Base-by-base conservation (phyloP, 148 eudicot species). In the Camellia japonica region DNA sequence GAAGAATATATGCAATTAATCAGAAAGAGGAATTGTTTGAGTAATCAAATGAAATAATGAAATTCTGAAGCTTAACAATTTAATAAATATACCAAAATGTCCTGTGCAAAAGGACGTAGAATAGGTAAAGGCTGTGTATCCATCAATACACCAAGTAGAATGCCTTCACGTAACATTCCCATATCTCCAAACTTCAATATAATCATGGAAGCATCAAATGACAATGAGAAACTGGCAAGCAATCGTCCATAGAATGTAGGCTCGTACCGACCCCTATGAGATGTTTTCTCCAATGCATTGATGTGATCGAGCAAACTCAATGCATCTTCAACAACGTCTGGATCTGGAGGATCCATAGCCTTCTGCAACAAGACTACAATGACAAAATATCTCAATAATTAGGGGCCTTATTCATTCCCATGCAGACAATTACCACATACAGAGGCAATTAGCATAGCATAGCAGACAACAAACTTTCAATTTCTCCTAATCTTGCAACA, bases 101-200 rank as follows among this genome's bases (percentile, higher is more conserved):
- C 97, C 83, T 87, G 84, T 13, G 97, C 98, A 74, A 95, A 95
- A 75, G 97, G 98, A 44, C 92, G 97, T 60, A 92, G 78, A 80
- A 95, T 93, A 54, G 98, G 97, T 38, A 82, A 87, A 79, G 98
- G 97, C 75, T 90, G 97, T 49, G 85, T 86, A 81, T 95, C 98
- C 98, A 95, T 91, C 83, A 93, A 73, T 63, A 90, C 82, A 81
- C 98, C 98, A 77, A 95, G 89, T 61, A 95, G 66, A 84, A 95
- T 93, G 72, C 98, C 98, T 87, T 95, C 98, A 56, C 90, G 92
- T 64, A 93, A 84, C 93, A 90, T 85, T 81, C 98, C 98, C 73
- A 86, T 77, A 23, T 77, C 84, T 79, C 89, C 97, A 83, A 95
- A 93, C 86, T 93, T 95, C 55, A 95, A 85, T 78, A 93, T 87